A percentile compares a stretch with the other conserved stretches of the same genome.
Conservation (phyloP, 2,329 filamentous ascomycete species). For the Pyrenophora teres region DNA sequence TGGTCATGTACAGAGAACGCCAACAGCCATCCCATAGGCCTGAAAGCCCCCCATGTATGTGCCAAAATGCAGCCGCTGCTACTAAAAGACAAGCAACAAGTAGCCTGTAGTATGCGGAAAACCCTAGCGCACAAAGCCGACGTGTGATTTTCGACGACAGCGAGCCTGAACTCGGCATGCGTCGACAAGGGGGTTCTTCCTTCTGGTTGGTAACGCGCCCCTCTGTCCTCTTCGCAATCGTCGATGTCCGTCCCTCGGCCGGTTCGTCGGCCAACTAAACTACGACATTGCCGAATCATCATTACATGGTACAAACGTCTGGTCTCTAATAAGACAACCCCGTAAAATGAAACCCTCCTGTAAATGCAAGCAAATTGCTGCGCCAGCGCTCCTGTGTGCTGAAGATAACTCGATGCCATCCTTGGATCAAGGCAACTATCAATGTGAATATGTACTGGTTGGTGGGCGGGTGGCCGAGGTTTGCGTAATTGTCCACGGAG, state of each 20-base stretch:
- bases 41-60: conserved; percentile 32
- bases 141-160: neutral
- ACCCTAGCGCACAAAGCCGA: neutral
- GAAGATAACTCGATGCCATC: conserved; percentile 11
- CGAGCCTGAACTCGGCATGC: neutral
- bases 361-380: conserved; percentile 35
- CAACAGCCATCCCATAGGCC: conserved; percentile 26
- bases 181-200: neutral
- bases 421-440: conserved; percentile 6
- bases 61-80: conserved; percentile 43
- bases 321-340: conserved; percentile 35
- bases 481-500: neutral
- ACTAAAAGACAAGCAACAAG: conserved; percentile 33
- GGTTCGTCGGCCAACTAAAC: neutral
- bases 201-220: neutral
- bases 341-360: conserved; percentile 18
- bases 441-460: conserved; percentile 12
- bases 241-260: neutral
- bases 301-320: conserved; percentile 26
- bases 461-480: neutral
- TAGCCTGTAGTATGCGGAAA: conserved; percentile 5
- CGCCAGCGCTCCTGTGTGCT: conserved; percentile 22
- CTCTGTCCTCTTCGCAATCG: conserved; percentile 1
- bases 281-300: conserved; percentile 9
- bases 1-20: conserved; percentile 34